Evolutionary conservation across 345 rosid species (phyloP), one percentile per base, ranked within the genome.

Genomic region (Limnanthes douglasii): DNA sequence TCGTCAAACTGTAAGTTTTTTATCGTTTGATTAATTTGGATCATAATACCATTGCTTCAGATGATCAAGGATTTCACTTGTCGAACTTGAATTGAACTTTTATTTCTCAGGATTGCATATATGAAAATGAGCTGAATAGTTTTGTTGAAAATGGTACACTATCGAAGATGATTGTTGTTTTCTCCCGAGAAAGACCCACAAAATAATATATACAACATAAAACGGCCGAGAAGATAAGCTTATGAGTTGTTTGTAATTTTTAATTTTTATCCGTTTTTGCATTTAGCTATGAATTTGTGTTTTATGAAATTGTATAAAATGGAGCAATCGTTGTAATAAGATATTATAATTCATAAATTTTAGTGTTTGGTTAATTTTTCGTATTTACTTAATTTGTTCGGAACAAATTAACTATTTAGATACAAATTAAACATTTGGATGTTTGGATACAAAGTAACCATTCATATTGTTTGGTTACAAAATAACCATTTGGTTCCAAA

Each of bases 201-300:
- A 90, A 90, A 65, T 71, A 85, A 40, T 90, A 90, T n/a, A 96
- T 81, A 48, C 99, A 90, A 31, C 99, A 90, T 52, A 85, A 80
- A 53, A 73, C 85, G 93, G 55, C 65, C 66, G 73, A 80, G 50
- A 75, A 73, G 95, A 73, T 71, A 57, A 41, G 45, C 31, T 26
- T 8, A 20, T 11, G 13, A 30, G 3, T 10, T 31, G 32, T 19
- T 21, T 9, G 15, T 43, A 18, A 8, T 24, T 30, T 16, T 37
- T 44, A 35, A 0, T 0, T 5, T 14, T 16, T 32, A 8, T 0
- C n/a, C n/a, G n/a, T n/a, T n/a, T n/a, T n/a, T n/a, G n/a, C n/a
- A n/a, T n/a, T n/a, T n/a, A n/a, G n/a, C n/a, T n/a, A n/a, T n/a
- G n/a, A n/a, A n/a, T n/a, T n/a, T n/a, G n/a, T n/a, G n/a, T n/a